Base-by-base conservation (phyloP, 768 basidiomycete species). In the Rhizopogon roseolus region DNA sequence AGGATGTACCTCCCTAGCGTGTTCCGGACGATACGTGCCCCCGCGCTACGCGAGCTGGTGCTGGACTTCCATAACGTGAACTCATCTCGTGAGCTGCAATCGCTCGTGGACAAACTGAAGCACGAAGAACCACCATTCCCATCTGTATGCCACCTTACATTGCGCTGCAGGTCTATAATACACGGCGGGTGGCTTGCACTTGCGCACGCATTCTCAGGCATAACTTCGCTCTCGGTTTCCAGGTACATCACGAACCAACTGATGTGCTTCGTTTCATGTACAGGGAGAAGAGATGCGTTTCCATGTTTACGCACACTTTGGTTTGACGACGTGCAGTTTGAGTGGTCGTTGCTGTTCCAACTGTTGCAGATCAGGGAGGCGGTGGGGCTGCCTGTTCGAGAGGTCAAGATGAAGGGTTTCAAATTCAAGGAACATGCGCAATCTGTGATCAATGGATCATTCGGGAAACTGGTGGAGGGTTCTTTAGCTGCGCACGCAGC, bases 261-360 rank as follows among this genome's bases (percentile, higher is more conserved):
- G 9, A 42, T 70, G 49, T 55, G 37, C 44, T 66, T 55, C 53
- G 64, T 67, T 10, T 34, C 50, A 19, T 64, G 69, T 49, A 59
- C 67, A 19, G 53, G 62, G 25, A 70, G 62, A 55, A 51, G 52
- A 42, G 60, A 68, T 28, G 62, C 64, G 13, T 70, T 70, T 34
- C 56, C 46, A 10, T 62, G 52, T 37, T 58, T 67, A 38, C 49
- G 19, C 16, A 49, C 34, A 2, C 41, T 67, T 11, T 53, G 52
- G 16, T 60, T 67, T 16, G 58, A 60, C n/a, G 54, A 55, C n/a
- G 60, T 66, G 32, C 64, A 64, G 22, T 59, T 70, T 42, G 59
- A 62, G 45, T 70, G 68, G 68, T 60, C 62, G 44, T 54, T 60
- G 22, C 43, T 70, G 17, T 42, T 70, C 22, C 59, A 53, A 49